phyloP scores from a whole-genome alignment of 345 rosid species.

The Eucalyptus curtisii region DNA sequence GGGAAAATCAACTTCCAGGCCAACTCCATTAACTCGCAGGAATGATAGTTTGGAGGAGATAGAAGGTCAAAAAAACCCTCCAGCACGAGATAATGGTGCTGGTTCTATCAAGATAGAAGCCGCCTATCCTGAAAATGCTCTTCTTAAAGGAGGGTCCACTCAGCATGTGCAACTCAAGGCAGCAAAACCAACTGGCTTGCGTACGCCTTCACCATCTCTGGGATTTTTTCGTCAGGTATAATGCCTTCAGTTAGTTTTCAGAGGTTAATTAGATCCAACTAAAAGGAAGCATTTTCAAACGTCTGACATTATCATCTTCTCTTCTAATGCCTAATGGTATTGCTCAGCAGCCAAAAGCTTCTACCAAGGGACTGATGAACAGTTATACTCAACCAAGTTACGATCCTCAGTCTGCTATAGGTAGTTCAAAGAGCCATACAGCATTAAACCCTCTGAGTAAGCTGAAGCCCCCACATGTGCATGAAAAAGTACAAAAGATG shows the following conservation, averaged over 20 bases:
- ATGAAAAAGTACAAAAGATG: slow-evolving; percentile 4
- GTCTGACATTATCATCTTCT: neutral
- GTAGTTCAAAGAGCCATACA: slow-evolving; percentile 7
- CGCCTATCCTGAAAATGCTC: slow-evolving; percentile 20
- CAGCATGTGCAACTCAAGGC: slow-evolving; percentile 15
- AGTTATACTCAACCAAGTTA: slow-evolving; percentile 19
- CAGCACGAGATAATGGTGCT: slow-evolving; percentile 9
- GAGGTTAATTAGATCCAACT: neutral
- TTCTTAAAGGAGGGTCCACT: slow-evolving; percentile 1
- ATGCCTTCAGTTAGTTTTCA: neutral
- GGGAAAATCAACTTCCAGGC: slow-evolving; percentile 18
- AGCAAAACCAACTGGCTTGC: slow-evolving; percentile 73
- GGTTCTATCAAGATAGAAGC: slow-evolving; percentile 4
- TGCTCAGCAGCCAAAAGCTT: slow-evolving; percentile 53
- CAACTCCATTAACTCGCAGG: slow-evolving; percentile 13
- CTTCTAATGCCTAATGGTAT: neutral
- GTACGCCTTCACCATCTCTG: slow-evolving; percentile 85
- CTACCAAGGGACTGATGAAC: slow-evolving; percentile 16
- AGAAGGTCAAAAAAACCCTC: slow-evolving; percentile 11
- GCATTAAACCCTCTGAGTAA: slow-evolving; percentile 14
- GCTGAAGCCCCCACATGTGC: slow-evolving; percentile 10
- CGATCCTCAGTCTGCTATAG: slow-evolving; percentile 12
- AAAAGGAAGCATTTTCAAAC: neutral
- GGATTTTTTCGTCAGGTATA: slow-evolving; percentile 75
- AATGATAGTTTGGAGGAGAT: slow-evolving; percentile 13